These are phyloP conservation scores for Jamesozyma hellenica DNA, from an alignment of 805 yeast genomes.

Conservation along the genomic window DNA sequence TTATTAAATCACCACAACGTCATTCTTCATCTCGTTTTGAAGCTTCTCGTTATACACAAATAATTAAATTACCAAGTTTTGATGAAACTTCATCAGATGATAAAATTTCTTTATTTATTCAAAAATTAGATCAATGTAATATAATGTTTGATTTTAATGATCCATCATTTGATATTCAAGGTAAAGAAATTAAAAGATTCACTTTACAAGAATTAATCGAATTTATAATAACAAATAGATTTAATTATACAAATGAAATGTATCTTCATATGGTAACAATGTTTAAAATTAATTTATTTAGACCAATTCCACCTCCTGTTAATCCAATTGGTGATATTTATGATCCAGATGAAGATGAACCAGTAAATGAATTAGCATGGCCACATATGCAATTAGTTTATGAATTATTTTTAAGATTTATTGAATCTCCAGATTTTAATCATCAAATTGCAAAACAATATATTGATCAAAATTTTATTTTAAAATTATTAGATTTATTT, in stretches of 20 bases:
- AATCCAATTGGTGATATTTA: conserved; percentile 93
- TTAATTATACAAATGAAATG: conserved; percentile 83
- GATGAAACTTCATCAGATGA: conserved; percentile 82
- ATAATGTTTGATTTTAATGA: conserved; percentile 89
- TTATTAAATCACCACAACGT: conserved; percentile 77
- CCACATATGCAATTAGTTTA: conserved; percentile 97
- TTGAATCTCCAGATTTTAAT: conserved; percentile 90
- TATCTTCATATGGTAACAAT: conserved; percentile 78
- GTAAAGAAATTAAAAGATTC: conserved; percentile 82
- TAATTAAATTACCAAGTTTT: conserved; percentile 70
- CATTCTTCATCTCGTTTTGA: conserved; percentile 90
- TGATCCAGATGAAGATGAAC: conserved; percentile 99
- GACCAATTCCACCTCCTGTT: conserved; percentile 97
- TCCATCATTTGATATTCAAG: conserved; percentile 83
- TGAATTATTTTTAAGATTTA: conserved; percentile 84
- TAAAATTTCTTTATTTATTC: conserved; percentile 60
- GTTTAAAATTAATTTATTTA: conserved; percentile 81
- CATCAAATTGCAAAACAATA: conserved; percentile 88
- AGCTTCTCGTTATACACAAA: conserved; percentile 55
- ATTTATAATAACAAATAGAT: conserved; percentile 71
- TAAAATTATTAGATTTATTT: conserved; percentile 73
- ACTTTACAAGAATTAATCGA: conserved; percentile 85
- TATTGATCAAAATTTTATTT: conserved; percentile 83
- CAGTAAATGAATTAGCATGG: conserved; percentile 93
- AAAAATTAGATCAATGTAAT: conserved; percentile 89